phyloP scores from a whole-genome alignment of 2,329 filamentous ascomycete species.

The Lizonia empirigonia region DNA sequence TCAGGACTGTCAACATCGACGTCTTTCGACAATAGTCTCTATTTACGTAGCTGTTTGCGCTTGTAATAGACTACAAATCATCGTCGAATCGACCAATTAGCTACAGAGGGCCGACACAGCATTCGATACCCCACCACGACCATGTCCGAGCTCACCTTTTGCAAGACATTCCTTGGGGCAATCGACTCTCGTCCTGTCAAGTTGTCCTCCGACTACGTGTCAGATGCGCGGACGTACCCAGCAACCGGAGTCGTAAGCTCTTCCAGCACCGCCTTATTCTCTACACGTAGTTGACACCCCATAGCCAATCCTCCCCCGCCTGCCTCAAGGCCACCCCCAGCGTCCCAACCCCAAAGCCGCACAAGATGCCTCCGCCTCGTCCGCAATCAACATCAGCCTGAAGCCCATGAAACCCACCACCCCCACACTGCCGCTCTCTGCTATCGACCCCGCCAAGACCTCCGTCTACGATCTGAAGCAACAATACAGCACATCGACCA shows the following conservation, averaged over 20 bases:
- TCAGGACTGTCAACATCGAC: constrained; percentile 14
- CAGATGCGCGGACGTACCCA: constrained; percentile 80
- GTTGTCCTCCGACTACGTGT: constrained; percentile 87
- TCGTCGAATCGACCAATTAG: too few species aligned
- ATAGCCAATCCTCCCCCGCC: constrained; percentile 75
- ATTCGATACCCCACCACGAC: constrained; percentile 8
- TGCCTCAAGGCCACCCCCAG: constrained; percentile 61
- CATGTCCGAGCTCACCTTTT: constrained; percentile 75
- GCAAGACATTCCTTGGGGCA: constrained; percentile 78
- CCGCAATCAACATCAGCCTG: constrained; percentile 55
- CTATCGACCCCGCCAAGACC: constrained; percentile 67
- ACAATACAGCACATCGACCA: constrained; percentile 66
- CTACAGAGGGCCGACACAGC: not conserved
- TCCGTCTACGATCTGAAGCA: constrained; percentile 81
- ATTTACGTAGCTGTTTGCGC: too few species aligned
- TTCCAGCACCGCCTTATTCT: constrained; percentile 27
- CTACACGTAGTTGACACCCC: constrained; percentile 32
- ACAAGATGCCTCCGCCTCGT: constrained; percentile 47
- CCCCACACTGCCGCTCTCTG: constrained; percentile 68
- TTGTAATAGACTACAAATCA: too few species aligned
- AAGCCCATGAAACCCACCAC: constrained; percentile 71
- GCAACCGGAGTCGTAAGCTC: constrained; percentile 73
- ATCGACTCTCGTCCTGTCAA: constrained; percentile 81
- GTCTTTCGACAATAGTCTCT: not conserved
- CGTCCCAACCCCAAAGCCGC: constrained; percentile 51